Percentiles rank a stretch among this genome's conserved stretches.
Evolutionary conservation across 2,329 filamentous ascomycete genomes (phyloP).

Genomic region (Fusarium sororula): DNA sequence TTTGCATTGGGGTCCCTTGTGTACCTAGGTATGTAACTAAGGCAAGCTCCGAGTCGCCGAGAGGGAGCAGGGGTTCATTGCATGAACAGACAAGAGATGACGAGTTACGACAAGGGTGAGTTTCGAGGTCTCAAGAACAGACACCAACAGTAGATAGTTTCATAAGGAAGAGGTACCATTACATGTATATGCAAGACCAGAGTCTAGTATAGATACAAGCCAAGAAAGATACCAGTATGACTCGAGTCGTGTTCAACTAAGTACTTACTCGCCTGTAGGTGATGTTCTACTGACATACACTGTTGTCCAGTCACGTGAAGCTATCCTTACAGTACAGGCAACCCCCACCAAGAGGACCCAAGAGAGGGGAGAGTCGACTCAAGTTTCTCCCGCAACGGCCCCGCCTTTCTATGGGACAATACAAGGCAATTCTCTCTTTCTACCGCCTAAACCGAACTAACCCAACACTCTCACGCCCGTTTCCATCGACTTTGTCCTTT

Average conservation of each 20-base stretch:
- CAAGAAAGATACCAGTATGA: not conserved
- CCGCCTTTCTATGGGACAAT: slow-evolving; percentile 40
- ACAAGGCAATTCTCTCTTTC: slow-evolving; percentile 18
- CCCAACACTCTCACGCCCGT: slow-evolving; percentile 25
- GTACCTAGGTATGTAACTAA: not conserved
- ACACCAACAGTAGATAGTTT: not conserved
- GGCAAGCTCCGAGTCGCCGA: slow-evolving; percentile 9
- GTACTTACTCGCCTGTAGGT: not conserved
- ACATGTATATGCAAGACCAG: not conserved
- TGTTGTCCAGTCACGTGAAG: slow-evolving; percentile 44
- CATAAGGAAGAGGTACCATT: not conserved
- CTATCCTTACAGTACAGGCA: slow-evolving; percentile 44
- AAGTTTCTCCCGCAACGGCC: slow-evolving; percentile 46
- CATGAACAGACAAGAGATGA: slow-evolving; percentile 17
- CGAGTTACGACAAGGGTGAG: not conserved
- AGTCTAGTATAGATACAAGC: not conserved
- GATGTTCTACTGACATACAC: slow-evolving; percentile 30
- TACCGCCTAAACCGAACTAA: slow-evolving; percentile 35
- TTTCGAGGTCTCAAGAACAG: not conserved
- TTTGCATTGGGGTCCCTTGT: not conserved
- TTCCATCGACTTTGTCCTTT: slow-evolving; percentile 37
- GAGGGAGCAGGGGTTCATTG: slow-evolving; percentile 10
- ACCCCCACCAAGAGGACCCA: slow-evolving; percentile 41
- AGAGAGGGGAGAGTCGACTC: slow-evolving; percentile 36
- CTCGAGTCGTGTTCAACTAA: not conserved